Evolutionary conservation across 805 yeast species (phyloP).

Genomic region (Wickerhamomyces queroliae): DNA sequence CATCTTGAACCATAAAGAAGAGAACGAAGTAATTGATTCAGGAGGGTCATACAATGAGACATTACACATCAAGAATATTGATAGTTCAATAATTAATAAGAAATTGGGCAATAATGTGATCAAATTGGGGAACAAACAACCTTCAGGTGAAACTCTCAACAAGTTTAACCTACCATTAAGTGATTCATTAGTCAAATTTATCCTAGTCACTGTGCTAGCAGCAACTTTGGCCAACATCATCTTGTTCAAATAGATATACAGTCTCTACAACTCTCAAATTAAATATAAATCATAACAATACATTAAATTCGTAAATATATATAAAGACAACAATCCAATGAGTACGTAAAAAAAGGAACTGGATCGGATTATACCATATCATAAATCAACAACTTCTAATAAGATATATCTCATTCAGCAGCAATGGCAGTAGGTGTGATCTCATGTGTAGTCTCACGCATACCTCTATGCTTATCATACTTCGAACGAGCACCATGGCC

Average conservation of each 20-base stretch:
- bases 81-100: conserved; percentile 12
- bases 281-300: too few relatives aligned
- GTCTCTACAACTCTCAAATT: too few relatives aligned
- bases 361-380: neutral
- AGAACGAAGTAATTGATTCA: neutral
- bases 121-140: conserved; percentile 3
- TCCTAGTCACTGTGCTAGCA: too few relatives aligned
- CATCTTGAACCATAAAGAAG: conserved; percentile 13
- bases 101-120: conserved; percentile 14
- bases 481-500: too few relatives aligned
- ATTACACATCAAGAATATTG: conserved; percentile 1
- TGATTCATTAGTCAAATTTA: too few relatives aligned
- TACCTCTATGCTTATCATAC: conserved; percentile 3
- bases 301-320: neutral
- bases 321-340: too few relatives aligned
- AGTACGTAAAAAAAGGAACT: too few relatives aligned
- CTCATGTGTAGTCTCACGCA: conserved; percentile 9
- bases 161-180: too few relatives aligned
- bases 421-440: conserved; percentile 5
- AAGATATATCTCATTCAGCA: neutral
- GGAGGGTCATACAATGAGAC: neutral
- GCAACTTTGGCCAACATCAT: too few relatives aligned
- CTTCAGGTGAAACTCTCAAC: too few relatives aligned
- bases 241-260: too few relatives aligned
- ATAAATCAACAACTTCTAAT: neutral